phyloP scores from a whole-genome alignment of 805 yeast genomes.

The Wickerhamiella sergipiensis region DNA sequence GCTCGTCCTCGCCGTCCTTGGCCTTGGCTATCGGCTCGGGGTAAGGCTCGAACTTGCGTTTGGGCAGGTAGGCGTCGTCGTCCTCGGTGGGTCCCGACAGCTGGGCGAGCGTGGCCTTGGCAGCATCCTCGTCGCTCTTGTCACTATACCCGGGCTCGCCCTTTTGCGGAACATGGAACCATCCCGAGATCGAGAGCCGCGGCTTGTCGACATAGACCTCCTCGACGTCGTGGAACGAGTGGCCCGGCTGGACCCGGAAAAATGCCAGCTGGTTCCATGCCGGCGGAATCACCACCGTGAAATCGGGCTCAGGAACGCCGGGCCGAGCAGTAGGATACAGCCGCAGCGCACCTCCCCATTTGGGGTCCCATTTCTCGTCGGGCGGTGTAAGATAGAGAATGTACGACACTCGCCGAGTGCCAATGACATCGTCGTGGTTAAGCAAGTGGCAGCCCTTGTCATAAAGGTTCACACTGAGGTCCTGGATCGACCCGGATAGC shows the following conservation, averaged over 20 bases:
- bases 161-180: slow-evolving; percentile 95
- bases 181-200: slow-evolving; percentile 87
- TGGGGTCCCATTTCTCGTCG: slow-evolving; percentile 73
- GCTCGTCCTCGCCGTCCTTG: slow-evolving; percentile 9
- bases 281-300: slow-evolving; percentile 57
- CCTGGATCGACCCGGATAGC: slow-evolving; percentile 80
- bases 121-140: slow-evolving; percentile 52
- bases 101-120: slow-evolving; percentile 55
- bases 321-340: slow-evolving; percentile 76
- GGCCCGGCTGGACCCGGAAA: slow-evolving; percentile 91
- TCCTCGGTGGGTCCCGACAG: slow-evolving; percentile 64
- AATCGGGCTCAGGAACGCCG: slow-evolving; percentile 80
- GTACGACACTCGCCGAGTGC: slow-evolving; percentile 83
- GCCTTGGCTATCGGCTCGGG: background rate
- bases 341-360: slow-evolving; percentile 87
- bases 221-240: slow-evolving; percentile 95
- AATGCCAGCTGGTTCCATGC: slow-evolving; percentile 94
- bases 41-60: slow-evolving; percentile 22
- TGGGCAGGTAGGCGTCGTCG: slow-evolving; percentile 73
- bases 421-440: slow-evolving; percentile 96
- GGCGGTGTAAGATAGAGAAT: slow-evolving; percentile 91
- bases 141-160: slow-evolving; percentile 73
- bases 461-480: slow-evolving; percentile 83
- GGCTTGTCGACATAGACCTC: slow-evolving; percentile 88
- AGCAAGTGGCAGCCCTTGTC: slow-evolving; percentile 85